A percentile compares a stretch with the other conserved stretches of the same genome.
Conservation (phyloP, 805 yeast genomes). For the Yarrowia phangngaensis region DNA sequence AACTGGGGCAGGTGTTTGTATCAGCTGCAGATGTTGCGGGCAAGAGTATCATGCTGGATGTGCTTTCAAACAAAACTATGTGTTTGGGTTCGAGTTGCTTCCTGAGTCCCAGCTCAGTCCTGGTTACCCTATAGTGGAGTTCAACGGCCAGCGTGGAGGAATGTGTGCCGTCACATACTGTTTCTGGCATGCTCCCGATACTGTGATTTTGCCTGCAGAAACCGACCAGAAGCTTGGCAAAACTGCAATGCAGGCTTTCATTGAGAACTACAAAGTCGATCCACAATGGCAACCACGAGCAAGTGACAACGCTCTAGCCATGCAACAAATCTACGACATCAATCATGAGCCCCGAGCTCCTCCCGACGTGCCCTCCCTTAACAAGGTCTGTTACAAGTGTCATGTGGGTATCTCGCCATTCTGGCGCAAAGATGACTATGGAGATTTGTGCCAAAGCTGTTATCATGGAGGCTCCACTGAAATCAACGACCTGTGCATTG, state of each 20-base stretch:
- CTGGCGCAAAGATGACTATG: slow-evolving; percentile 7
- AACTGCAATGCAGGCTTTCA: slow-evolving; percentile 38
- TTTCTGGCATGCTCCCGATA: slow-evolving; percentile 28
- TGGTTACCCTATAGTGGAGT: slow-evolving; percentile 25
- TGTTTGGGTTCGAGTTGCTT: slow-evolving; percentile 50
- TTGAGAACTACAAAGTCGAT: slow-evolving; percentile 33
- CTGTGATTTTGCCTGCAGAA: slow-evolving; percentile 28
- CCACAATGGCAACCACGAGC: slow-evolving; percentile 6
- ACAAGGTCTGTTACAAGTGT: slow-evolving; percentile 16
- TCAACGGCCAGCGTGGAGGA: slow-evolving; percentile 34
- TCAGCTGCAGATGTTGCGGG: slow-evolving; percentile 48
- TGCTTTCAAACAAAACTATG: slow-evolving; percentile 48
- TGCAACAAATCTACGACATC: slow-evolving; percentile 14
- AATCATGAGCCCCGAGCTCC: slow-evolving; percentile 19
- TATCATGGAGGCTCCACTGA: slow-evolving; percentile 9
- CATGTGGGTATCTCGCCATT: slow-evolving; percentile 3
- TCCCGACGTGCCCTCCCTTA: slow-evolving; percentile 10
- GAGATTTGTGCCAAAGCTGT: slow-evolving; percentile 5
- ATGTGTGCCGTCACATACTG: slow-evolving; percentile 31
- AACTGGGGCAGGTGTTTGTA: slow-evolving; percentile 52
- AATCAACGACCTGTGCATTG: slow-evolving; percentile 10
- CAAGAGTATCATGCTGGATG: slow-evolving; percentile 52
- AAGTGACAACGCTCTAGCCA: background rate
- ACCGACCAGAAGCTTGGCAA: slow-evolving; percentile 31
- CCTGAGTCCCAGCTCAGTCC: slow-evolving; percentile 24